phyloP scores from a whole-genome alignment of 1,284 basidiomycete species.

The Tilletia caries region DNA sequence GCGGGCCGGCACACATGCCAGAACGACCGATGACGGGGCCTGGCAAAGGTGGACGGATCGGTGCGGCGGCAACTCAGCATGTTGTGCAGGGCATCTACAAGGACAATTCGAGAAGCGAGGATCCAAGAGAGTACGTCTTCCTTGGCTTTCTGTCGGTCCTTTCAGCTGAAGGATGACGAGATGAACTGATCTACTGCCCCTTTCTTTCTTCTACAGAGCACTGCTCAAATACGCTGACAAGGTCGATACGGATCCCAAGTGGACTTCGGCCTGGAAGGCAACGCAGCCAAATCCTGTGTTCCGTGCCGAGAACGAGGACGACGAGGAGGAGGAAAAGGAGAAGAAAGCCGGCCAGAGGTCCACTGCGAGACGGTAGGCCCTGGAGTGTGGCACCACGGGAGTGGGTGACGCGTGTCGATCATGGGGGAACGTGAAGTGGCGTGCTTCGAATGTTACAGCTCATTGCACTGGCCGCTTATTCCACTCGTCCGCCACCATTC shows the following conservation, averaged over 20 bases:
- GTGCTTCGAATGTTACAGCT: no score
- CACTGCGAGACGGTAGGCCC: no score
- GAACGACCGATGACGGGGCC: slow-evolving; percentile 74
- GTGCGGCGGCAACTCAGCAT: slow-evolving; percentile 89
- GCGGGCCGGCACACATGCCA: slow-evolving; percentile 60
- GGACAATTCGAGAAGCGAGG: slow-evolving; percentile 41
- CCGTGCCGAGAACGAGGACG: slow-evolving; percentile 22
- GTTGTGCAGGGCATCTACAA: slow-evolving; percentile 83
- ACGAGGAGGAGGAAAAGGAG: slow-evolving; percentile 14
- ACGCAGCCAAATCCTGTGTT: slow-evolving; percentile 42
- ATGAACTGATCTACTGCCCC: not conserved
- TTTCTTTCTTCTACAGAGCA: slow-evolving; percentile 57
- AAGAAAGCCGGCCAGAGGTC: no score
- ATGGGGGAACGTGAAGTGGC: no score
- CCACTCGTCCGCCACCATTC: no score
- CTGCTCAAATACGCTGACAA: slow-evolving; percentile 83
- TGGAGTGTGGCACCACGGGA: no score
- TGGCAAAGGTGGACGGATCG: slow-evolving; percentile 86
- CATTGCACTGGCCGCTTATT: no score
- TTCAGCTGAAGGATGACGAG: not conserved
- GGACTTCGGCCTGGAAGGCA: slow-evolving; percentile 69
- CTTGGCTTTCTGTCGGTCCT: not conserved
- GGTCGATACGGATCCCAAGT: slow-evolving; percentile 72
- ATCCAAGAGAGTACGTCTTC: slow-evolving; percentile 71
- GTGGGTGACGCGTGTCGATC: no score